Base-by-base conservation (phyloP, 2,329 filamentous ascomycete species). In the Colletotrichum incanum region DNA sequence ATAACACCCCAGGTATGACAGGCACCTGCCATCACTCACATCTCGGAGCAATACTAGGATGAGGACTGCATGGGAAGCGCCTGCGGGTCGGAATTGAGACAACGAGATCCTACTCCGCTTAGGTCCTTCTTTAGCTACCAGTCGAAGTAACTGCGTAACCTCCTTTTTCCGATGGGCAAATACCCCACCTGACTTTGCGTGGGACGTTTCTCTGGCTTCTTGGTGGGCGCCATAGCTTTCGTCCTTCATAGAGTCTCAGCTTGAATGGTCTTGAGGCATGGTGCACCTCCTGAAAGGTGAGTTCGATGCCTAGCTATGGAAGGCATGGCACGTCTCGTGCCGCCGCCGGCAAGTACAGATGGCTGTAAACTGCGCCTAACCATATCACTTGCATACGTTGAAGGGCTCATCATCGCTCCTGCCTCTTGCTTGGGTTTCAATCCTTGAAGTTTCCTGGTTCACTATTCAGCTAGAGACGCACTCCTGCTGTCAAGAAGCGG, bases 241-340 rank as follows among this genome's bases (percentile, higher is more conserved):
- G 20, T n/a, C 34, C 20, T 39, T 37, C 31, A 16, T 16, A 31
- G 23, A 31, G 14, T 26, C 14, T 58, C 55, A 41, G 20, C 12
- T 16, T 7, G 3, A 18, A n/a, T 20, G 14, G n/a, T 26, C 12
- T 58, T 23, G 4, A 11, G 47, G 34, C 55, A 26, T 41, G n/a
- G 18, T n/a, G n/a, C 7, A 2, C 1, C n/a, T 39, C 8, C 39
- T 23, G 23, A 9, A 28, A 39, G 16, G 16, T 20, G 9, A 14
- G 4, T 8, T 23, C 5, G 16, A 23, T 39, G 2, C 20, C 34
- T 34, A 18, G 18, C 11, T 56, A 41, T 16, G 54, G 47, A 41
- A 63, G 45, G 60, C 47, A 52, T 45, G 11, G 31, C 31, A 20
- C n/a, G 45, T 26, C 23, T 50, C 11, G 59, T 62, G 59, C 5